Base-by-base conservation (phyloP, 345 rosid genomes). In the Erodium maritimum region DNA sequence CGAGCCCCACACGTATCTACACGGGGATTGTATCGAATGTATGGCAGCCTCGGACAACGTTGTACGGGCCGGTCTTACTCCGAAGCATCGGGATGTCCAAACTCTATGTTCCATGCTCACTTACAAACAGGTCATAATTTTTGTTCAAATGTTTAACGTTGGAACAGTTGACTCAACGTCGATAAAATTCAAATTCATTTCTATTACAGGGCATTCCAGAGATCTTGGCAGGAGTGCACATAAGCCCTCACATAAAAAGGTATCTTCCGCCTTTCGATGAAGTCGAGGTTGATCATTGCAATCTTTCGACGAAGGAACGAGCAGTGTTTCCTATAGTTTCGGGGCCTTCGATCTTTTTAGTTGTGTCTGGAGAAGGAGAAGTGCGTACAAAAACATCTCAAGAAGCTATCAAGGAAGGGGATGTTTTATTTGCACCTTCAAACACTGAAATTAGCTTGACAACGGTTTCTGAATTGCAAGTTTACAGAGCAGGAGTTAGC, bases 41-140 rank as follows among this genome's bases (percentile, higher is more conserved):
- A 93, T 93, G 99, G 99, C 97, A 17, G 83, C 99, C 52, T 93
- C 99, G 18, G 97, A 93, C 83, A 93, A 90, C 54, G 99, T 90
- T 60, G 97, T 93, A 45, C 82, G 99, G 54, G 99, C 99, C 66
- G 99, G 99, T 63, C 91, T 93, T 65, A 93, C 99, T 61, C 88
- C 97, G 55, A 93, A 93, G 73, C 79, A 77, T 60, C 80, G 88
- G 64, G 99, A 93, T 62, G 70, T 85, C 53, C 83, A 79, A 65
- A 82, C 97, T 42, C 91, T 90, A 22, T 93, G 96, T 64, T 87
- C 99, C 63, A 93, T 93, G 99, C 96, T 93, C 50, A 77, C 99
- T 4, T 90, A 93, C 73, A 90, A 82, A 66, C 96, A 77, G 88
- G 99, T 93, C 67, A 19, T n/a, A 2, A 52, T 52, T 21, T 34